Evolutionary conservation across 2,329 filamentous ascomycete species (phyloP), one percentile per base, ranked within the genome.

Genomic region (Lasiodiplodia gonubiensis): DNA sequence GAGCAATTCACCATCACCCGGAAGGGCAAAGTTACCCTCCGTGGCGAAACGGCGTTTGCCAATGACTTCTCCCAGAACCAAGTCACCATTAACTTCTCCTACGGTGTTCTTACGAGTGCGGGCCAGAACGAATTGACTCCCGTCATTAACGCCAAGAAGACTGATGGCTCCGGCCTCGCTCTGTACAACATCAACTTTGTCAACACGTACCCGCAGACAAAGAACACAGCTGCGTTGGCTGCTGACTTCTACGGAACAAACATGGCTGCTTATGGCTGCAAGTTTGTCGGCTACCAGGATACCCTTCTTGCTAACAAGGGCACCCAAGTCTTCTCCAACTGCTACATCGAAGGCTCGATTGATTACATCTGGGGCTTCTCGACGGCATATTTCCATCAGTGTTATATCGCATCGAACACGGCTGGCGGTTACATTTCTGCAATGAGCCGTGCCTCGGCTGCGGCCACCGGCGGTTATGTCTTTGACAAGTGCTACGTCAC

Each of bases 141-240:
- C 0, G 76, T 83, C 11, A 76, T 84, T 52, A 79, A 60, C 23
- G 52, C 72, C 18, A 49, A 65, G 27, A 73, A 75, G 72, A 85
- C 89, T 68, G 87, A 89, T 68, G 76, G 75, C 59, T 87, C 82
- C 14, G 78, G 74, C 7, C 72, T 84, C 8, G 78, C 82, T 23
- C 72, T 88, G 14, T 89, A 89, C 76, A 89, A 89, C 68, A 77
- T 89, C 69, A 85, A 87, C 72, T 78, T 86, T 2, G 81, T 80
- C 61, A 87, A 87, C 64, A 71, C 71, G 1, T 72, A 71, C 52
- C 72, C 72, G 21, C 30, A 69, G 18, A 70, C 70, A 2, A 49
- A 35, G 2, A 70, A 86, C 71, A 84, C 82, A 5, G 77, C 86
- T 49, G 85, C 86, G 0, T 69, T 88, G 4, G 81, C 80, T 52